A percentile compares a stretch with the other conserved stretches of the same genome.
Evolutionary conservation across 805 yeast genomes (phyloP).

Genomic region (Kodamaea nitidulidarum): DNA sequence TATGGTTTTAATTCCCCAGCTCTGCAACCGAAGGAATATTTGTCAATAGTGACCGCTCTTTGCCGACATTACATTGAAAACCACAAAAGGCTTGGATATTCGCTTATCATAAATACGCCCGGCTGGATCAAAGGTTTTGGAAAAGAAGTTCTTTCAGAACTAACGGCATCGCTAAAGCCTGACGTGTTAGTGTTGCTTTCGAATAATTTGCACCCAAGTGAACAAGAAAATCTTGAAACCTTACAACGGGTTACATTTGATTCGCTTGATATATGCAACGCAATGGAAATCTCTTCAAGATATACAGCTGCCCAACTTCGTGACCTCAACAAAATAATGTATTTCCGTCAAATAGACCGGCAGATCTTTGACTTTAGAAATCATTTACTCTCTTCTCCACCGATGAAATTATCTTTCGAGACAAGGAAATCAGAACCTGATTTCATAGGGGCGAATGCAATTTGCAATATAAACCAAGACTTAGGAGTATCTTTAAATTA

Average conservation of each 20-base stretch:
- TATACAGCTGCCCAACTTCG: conserved; percentile 53
- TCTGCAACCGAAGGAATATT: conserved; percentile 57
- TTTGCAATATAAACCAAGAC: conserved; percentile 23
- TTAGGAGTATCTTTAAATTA: conserved; percentile 16
- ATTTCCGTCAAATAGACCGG: conserved; percentile 44
- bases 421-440: conserved; percentile 8
- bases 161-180: conserved; percentile 47
- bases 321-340: conserved; percentile 45
- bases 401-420: conserved; percentile 26
- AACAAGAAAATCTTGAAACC: conserved; percentile 26
- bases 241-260: conserved; percentile 24
- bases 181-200: conserved; percentile 52
- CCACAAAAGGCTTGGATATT: conserved; percentile 22
- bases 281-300: conserved; percentile 26
- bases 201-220: conserved; percentile 17
- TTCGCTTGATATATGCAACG: conserved; percentile 28
- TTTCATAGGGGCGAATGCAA: conserved; percentile 23
- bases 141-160: conserved; percentile 51
- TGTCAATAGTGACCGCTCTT: conserved; percentile 40
- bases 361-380: conserved; percentile 19
- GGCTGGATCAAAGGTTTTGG: conserved; percentile 94
- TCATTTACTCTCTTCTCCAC: conserved; percentile 23
- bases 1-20: conserved; percentile 70
- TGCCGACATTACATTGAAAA: conserved; percentile 24
- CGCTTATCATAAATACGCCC: conserved; percentile 69